Evolutionary conservation across 148 eudicot genomes (phyloP).

Genomic region (Arbutus unedo): DNA sequence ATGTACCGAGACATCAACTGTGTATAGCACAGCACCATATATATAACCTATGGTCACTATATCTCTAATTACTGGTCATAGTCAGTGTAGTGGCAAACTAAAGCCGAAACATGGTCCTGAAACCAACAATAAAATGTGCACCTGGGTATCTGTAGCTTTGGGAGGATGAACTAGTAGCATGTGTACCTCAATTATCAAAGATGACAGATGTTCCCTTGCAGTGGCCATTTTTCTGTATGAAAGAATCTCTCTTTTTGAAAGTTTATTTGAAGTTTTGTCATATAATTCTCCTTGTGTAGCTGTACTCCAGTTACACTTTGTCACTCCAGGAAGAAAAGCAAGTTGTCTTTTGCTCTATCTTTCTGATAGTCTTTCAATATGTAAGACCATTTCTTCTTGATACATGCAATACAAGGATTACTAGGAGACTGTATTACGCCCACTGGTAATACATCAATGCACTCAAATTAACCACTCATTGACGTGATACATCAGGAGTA

Average conservation of each 20-base stretch:
- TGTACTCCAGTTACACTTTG: not conserved
- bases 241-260: not conserved
- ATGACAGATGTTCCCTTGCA: not conserved
- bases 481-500: not conserved
- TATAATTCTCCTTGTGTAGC: not conserved
- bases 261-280: not conserved
- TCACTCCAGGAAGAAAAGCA: not conserved
- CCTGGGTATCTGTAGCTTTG: not conserved
- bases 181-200: not conserved
- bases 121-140: not conserved
- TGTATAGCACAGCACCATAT: too few species aligned
- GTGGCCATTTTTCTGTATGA: not conserved
- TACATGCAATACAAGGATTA: not conserved
- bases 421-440: not conserved
- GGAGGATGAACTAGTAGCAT: constrained; percentile 3
- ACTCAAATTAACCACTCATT: not conserved
- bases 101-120: too few species aligned
- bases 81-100: too few species aligned
- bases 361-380: not conserved
- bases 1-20: too few species aligned
- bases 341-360: not conserved
- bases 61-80: too few species aligned
- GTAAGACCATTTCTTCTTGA: not conserved
- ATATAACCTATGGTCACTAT: too few species aligned
- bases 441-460: too few species aligned